Evolutionary conservation across 2,329 filamentous ascomycete genomes (phyloP), one percentile per base, ranked within the genome.

Genomic region (Sclerotiophoma versabilis): DNA sequence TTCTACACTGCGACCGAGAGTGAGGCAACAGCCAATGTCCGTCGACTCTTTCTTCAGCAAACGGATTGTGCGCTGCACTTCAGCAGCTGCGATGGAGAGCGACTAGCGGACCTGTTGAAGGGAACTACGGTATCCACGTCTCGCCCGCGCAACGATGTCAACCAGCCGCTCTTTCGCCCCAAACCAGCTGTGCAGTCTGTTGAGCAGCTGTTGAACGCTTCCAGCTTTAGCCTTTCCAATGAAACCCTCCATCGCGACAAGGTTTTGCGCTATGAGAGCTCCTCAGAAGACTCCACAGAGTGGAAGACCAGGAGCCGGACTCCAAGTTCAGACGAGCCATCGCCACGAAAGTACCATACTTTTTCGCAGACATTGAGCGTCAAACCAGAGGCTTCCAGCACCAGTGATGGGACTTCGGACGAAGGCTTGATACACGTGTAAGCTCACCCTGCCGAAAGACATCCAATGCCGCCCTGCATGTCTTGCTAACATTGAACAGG

Each of bases 241-340:
- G 38, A 33, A 4, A 26, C 20, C 9, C 22, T 49, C n/a, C 4
- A 44, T 29, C 51, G 51, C 29, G n/a, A 39, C 2, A 54, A 49
- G 25, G 4, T 8, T n/a, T 22, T 36, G 5, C 32, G 14, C 17
- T 27, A 48, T 41, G 34, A 26, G 17, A 49, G 33, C 27, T 36
- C 22, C 6, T 54, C 45, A 9, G 46, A 54, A 14, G 34, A 42
- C 3, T 49, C 33, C 8, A 8, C 14, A 6, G 27, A 45, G 22
- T 54, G 51, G 51, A 39, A 39, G 29, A 38, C n/a, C 5, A 41
- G 45, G 27, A 54, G 51, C 39, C 26, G 27, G n/a, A 49, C 51
- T 14, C 45, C 51, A 11, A 54, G 51, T 34, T 54, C 45, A 23
- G 51, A 49, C n/a, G 45, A 45, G 11, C 25, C 33, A 22, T 54